phyloP scores from a whole-genome alignment of 75 land plant genomes.

The Gnetum montanum region DNA sequence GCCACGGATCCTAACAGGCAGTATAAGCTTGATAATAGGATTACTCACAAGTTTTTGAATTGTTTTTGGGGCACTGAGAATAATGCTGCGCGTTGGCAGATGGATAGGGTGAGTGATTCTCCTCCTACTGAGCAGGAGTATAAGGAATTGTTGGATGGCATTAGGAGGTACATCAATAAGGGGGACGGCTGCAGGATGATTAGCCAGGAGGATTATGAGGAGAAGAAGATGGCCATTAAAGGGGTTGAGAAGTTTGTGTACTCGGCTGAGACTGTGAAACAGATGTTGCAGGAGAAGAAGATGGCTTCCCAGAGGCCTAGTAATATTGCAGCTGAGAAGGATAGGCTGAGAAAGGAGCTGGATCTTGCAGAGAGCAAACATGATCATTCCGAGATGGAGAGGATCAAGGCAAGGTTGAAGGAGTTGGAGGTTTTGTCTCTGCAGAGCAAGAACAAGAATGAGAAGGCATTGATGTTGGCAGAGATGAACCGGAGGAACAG shows the following conservation, averaged over 20 bases:
- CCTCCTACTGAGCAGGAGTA: slow-evolving; percentile 57
- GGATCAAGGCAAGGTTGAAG: slow-evolving; percentile 50
- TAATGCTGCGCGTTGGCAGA: slow-evolving; percentile 90
- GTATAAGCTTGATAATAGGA: slow-evolving; percentile 75
- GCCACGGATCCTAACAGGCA: slow-evolving; percentile 65
- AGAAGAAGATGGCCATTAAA: slow-evolving; percentile 61
- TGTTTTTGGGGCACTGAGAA: slow-evolving; percentile 74
- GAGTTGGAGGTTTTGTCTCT: slow-evolving; percentile 48
- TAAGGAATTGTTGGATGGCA: slow-evolving; percentile 50
- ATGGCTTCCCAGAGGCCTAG: slow-evolving; percentile 62
- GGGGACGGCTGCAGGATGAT: slow-evolving; percentile 41
- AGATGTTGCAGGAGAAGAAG: slow-evolving; percentile 91
- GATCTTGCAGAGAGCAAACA: slow-evolving; percentile 45
- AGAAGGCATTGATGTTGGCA: slow-evolving; percentile 65
- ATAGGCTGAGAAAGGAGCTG: slow-evolving; percentile 61
- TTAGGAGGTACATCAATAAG: slow-evolving; percentile 48
- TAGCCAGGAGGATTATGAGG: slow-evolving; percentile 37
- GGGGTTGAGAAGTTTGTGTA: slow-evolving; percentile 63
- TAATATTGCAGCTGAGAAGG: slow-evolving; percentile 82
- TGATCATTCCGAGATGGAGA: slow-evolving; percentile 55
- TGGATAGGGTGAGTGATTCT: slow-evolving; percentile 83
- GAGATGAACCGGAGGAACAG: slow-evolving; percentile 87
- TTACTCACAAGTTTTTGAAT: slow-evolving; percentile 75
- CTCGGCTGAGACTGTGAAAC: slow-evolving; percentile 83
- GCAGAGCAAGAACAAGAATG: slow-evolving; percentile 40